Evolutionary conservation across 352 stramenopile species (phyloP).

Genomic region (Globisporangium echinulatum): DNA sequence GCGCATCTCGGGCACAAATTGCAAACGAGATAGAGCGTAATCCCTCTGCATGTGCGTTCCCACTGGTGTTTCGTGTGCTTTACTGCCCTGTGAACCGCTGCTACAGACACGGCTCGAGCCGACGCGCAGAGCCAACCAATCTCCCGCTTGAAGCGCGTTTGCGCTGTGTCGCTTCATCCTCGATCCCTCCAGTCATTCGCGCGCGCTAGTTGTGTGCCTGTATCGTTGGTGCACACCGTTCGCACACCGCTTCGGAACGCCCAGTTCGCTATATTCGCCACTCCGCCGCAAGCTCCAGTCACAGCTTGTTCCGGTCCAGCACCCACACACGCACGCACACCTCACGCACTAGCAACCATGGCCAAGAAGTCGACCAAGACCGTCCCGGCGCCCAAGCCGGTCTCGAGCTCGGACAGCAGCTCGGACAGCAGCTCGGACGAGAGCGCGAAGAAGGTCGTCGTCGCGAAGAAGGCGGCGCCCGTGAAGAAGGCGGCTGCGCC

Average conservation of each 20-base stretch:
- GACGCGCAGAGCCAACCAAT: slow-evolving; percentile 24
- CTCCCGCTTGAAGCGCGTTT: background rate
- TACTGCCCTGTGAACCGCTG: too few relatives aligned
- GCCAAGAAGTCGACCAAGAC: slow-evolving; percentile 32
- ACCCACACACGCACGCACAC: background rate
- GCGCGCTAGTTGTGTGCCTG: background rate
- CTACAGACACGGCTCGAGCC: too few relatives aligned
- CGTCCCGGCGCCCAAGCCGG: slow-evolving; percentile 20
- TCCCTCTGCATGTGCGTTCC: background rate
- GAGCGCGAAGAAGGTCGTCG: slow-evolving; percentile 30
- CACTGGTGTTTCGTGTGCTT: background rate
- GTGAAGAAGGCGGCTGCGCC: slow-evolving; percentile 7
- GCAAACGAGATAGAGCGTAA: background rate
- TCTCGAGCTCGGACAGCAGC: slow-evolving; percentile 25
- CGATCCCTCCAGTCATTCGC: slow-evolving; percentile 11
- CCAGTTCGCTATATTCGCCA: slow-evolving; percentile 16
- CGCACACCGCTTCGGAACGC: background rate
- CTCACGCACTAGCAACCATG: slow-evolving; percentile 13
- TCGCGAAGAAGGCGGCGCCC: slow-evolving; percentile 5
- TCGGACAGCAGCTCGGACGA: slow-evolving; percentile 38
- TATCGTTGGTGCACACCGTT: too few relatives aligned
- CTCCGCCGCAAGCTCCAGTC: slow-evolving; percentile 2
- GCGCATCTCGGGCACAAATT: too few relatives aligned
- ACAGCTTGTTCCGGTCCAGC: background rate
- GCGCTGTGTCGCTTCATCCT: slow-evolving; percentile 11